Evolutionary conservation across 306 rosid species (phyloP).

Genomic region (Crataegus laevigata): DNA sequence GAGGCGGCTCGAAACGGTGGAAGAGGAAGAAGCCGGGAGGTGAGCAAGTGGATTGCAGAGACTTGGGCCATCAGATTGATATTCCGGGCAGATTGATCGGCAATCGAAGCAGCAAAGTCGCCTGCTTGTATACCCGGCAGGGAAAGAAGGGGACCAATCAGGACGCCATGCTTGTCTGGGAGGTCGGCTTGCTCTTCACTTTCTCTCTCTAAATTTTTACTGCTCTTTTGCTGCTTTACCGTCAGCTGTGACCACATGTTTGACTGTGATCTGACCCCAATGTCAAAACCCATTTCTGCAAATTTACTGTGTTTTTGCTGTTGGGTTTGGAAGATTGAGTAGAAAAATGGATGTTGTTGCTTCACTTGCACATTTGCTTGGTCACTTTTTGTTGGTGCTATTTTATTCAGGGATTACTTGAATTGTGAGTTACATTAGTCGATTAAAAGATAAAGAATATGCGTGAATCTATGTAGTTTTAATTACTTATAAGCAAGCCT

Average conservation of each 20-base stretch:
- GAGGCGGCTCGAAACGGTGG: slow-evolving; percentile 3
- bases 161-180: slow-evolving; percentile 51
- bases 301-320: background rate
- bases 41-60: slow-evolving; percentile 12
- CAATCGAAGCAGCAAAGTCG: slow-evolving; percentile 28
- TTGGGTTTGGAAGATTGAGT: background rate
- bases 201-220: background rate
- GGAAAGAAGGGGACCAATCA: slow-evolving; percentile 56
- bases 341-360: background rate
- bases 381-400: background rate
- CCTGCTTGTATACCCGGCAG: slow-evolving; percentile 47
- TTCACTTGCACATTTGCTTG: background rate
- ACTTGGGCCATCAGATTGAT: slow-evolving; percentile 22
- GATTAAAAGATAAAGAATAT: background rate
- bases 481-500: background rate
- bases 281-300: background rate
- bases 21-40: slow-evolving; percentile 8
- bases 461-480: background rate
- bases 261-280: background rate
- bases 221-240: background rate
- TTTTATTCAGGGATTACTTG: background rate
- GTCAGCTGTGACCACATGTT: background rate
- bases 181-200: slow-evolving; percentile 28
- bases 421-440: background rate
- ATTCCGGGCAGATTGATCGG: slow-evolving; percentile 26